Evolutionary conservation across 1,284 basidiomycete genomes (phyloP), one percentile per base, ranked within the genome.

Genomic region (Testicularia cyperi): DNA sequence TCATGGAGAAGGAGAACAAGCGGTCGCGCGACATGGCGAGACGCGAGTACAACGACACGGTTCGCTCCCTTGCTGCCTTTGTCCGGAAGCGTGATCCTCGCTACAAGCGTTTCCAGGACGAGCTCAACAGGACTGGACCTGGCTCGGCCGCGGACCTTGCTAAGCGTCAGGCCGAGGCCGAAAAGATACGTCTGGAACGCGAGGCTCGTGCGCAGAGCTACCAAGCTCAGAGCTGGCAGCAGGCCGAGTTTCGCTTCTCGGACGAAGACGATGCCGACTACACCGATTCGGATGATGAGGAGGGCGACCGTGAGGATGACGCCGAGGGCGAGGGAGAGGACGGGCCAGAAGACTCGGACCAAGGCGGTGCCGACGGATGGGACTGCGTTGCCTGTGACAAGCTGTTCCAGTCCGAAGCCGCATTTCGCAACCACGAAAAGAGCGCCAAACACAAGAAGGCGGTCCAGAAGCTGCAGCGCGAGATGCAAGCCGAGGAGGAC

Each of bases 1-100:
- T 91, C 27, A 92, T 98, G 87, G 95, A 98, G 76, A 89, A 87
- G 71, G 95, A 97, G 67, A 98, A 98, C 78, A 91, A 90, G 78
- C 91, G 91, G 67, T 84, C 85, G 7, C 82, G 92, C 13, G 90
- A 95, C 28, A 87, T 89, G 30, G 87, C 88, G 6, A 82, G 88
- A 27, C 84, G 84, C 71, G 94, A 98, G 64, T 98, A 95, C 77
- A 97, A 94, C 68, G 92, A 97, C 33, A 87, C 87, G 1, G 82
- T 98, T 25, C 81, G 87, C 70, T 54, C 55, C 16, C 38, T 98
- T 5, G 88, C 87, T 2, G 82, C 82, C 64, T 97, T 95, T 75
- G 79, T 96, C 43, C 87, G 92, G 42, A 94, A 92, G 78, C 86
- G 94, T 36, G 94, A 98, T 76, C 92, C 92, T 2, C 84, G 94